phyloP scores from a whole-genome alignment of 441 rosid species.

The Theobroma grandiflorum region DNA sequence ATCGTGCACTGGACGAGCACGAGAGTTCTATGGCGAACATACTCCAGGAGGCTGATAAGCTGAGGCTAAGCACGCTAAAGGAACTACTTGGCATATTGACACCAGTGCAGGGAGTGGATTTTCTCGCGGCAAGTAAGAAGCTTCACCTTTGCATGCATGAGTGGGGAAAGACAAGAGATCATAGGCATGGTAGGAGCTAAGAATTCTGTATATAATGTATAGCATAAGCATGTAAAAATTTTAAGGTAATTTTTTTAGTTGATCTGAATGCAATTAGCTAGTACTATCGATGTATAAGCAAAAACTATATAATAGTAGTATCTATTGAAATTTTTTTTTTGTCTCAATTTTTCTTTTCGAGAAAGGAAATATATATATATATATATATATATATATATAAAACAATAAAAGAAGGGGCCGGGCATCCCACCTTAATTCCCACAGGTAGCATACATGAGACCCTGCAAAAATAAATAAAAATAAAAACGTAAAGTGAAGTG shows the following conservation, averaged over 20 bases:
- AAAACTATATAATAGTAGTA: too few relatives aligned
- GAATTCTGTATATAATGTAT: background rate
- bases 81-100: slow-evolving; percentile 39
- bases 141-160: slow-evolving; percentile 57
- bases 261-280: background rate
- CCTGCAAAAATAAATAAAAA: too few relatives aligned
- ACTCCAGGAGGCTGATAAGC: slow-evolving; percentile 47
- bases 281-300: background rate
- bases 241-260: background rate
- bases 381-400: too few relatives aligned
- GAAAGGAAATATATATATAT: too few relatives aligned
- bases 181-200: slow-evolving; percentile 6
- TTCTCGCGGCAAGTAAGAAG: slow-evolving; percentile 48
- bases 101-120: slow-evolving; percentile 50
- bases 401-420: too few relatives aligned
- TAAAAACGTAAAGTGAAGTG: too few relatives aligned
- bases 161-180: slow-evolving; percentile 54
- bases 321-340: background rate
- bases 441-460: too few relatives aligned
- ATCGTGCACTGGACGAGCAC: slow-evolving; percentile 42
- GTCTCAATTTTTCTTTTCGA: background rate
- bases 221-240: background rate
- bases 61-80: slow-evolving; percentile 48
- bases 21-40: slow-evolving; percentile 43
- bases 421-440: too few relatives aligned